phyloP scores from a whole-genome alignment of 2,329 filamentous ascomycete genomes.

The Fusarium pseudograminearum region DNA sequence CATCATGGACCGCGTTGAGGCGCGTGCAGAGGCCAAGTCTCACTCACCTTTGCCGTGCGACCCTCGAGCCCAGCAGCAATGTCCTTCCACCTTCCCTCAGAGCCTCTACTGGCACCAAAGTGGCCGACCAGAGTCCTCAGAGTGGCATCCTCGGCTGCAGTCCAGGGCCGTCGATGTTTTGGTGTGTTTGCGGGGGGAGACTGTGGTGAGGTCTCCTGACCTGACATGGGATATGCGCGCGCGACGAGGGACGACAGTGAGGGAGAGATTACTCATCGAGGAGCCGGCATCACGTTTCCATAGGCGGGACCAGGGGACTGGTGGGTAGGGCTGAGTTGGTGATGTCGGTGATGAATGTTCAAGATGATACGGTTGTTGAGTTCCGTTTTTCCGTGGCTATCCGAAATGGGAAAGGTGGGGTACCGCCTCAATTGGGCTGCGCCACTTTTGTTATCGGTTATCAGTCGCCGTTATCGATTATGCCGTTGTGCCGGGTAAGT shows the following conservation, averaged over 20 bases:
- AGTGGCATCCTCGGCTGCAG: conserved; percentile 45
- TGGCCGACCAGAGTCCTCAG: conserved; percentile 47
- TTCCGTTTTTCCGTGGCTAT: conserved; percentile 37
- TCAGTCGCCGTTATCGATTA: no score
- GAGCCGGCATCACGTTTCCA: conserved; percentile 21
- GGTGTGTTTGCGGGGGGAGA: conserved; percentile 39
- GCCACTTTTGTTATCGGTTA: background rate
- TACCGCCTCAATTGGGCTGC: background rate
- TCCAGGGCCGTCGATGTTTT: conserved; percentile 46
- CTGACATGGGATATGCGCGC: conserved; percentile 38
- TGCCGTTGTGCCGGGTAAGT: background rate
- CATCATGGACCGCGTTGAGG: conserved; percentile 5
- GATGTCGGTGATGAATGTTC: conserved; percentile 14
- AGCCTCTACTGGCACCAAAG: conserved; percentile 45
- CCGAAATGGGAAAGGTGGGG: conserved; percentile 11
- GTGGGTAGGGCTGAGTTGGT: background rate
- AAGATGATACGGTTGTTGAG: conserved; percentile 18
- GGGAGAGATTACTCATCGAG: background rate
- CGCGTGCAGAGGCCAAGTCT: conserved; percentile 1
- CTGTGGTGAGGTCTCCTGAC: conserved; percentile 42
- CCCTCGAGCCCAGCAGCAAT: conserved; percentile 44
- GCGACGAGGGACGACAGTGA: background rate
- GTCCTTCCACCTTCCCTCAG: conserved; percentile 48
- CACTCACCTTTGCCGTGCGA: conserved; percentile 48
- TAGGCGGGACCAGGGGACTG: background rate